Percentiles rank a stretch among this genome's conserved stretches.
These are phyloP conservation scores for Nannizziopsis arthrosporioides DNA, from an alignment of 2,329 filamentous ascomycete species.

Conservation along the genomic window DNA sequence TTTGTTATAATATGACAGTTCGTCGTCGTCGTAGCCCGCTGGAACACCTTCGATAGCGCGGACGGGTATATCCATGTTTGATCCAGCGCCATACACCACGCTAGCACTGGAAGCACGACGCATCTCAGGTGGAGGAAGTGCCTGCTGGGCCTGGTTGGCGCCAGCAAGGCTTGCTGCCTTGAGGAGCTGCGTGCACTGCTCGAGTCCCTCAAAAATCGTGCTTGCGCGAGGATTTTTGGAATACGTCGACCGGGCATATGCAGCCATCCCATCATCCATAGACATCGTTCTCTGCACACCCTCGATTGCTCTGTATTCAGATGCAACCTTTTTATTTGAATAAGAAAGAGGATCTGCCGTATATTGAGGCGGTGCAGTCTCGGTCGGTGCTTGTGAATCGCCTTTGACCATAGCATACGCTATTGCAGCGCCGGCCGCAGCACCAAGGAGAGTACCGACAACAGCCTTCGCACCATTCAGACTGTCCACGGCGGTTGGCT, in stretches of 20 bases:
- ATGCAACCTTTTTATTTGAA: slow-evolving; percentile 16
- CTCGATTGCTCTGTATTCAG: slow-evolving; percentile 25
- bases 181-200: slow-evolving; percentile 17
- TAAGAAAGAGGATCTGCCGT: slow-evolving; percentile 13
- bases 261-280: slow-evolving; percentile 21
- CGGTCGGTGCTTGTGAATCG: slow-evolving; percentile 14
- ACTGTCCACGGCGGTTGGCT: slow-evolving; percentile 9
- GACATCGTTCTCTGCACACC: slow-evolving; percentile 20
- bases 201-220: slow-evolving; percentile 32
- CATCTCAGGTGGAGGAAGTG: background rate
- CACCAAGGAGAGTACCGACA: slow-evolving; percentile 65
- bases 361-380: slow-evolving; percentile 20
- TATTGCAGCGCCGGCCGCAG: slow-evolving; percentile 63
- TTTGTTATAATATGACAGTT: slow-evolving; percentile 12
- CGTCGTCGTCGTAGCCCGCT: slow-evolving; percentile 17
- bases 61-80: slow-evolving; percentile 24
- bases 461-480: slow-evolving; percentile 47
- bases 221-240: slow-evolving; percentile 33
- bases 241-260: slow-evolving; percentile 24
- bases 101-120: slow-evolving; percentile 30
- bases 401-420: slow-evolving; percentile 60
- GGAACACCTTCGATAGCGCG: slow-evolving; percentile 33
- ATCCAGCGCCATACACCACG: slow-evolving; percentile 24
- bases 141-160: slow-evolving; percentile 5
- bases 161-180: slow-evolving; percentile 12